Evolutionary conservation across 176 grass and related monocot genomes (phyloP), one percentile per base, ranked within the genome.

Genomic region (Aegilops longissima): DNA sequence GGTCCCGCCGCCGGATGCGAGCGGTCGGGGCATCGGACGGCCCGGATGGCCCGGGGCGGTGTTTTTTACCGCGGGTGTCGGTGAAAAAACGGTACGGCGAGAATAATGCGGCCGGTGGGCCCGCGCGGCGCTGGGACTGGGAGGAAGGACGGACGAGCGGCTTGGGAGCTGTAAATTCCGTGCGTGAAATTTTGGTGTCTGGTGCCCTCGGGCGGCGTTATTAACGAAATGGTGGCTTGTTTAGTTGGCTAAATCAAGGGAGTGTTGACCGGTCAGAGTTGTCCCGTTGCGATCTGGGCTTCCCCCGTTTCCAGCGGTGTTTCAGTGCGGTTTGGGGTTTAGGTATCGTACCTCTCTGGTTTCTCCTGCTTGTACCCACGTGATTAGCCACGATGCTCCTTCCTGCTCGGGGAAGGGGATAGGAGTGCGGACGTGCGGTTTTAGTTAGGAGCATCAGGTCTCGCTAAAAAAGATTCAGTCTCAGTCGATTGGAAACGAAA

Each of bases 1-100:
- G 64, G 88, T 82, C 73, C 40, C 65, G 79, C 89, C 84, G 84
- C 84, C 14, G 84, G 89, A 87, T 90, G 84, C 44, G 42, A 34
- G 73, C 21, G 33, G 80, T 83, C 66, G 33, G 66, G 31, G 2
- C 3, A 84, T 81, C 77, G 59, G 85, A 87, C 85, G 89, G 81
- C 17, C 20, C 1, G 0, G 80, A 14, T 72, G 6, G 36, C 9
- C 40, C 27, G 12, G 24, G 16, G 36, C 12, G 3, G 5, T 1
- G 4, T 36, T 66, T 70, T 75, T 91, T 69, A 85, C 86, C 63
- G 82, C 76, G 17, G 8, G 69, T 54, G 81, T 80, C 85, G 89
- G 86, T 85, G 85, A 85, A 81, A 61, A 81, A 52, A 21, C 5
- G 31, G 66, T 78, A 78, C 70, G 35, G 82, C 3, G 24, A 23